A percentile compares a stretch with the other conserved stretches of the same genome.
phyloP scores from a whole-genome alignment of 768 basidiomycete genomes.

The Boletus pseudopeckii region DNA sequence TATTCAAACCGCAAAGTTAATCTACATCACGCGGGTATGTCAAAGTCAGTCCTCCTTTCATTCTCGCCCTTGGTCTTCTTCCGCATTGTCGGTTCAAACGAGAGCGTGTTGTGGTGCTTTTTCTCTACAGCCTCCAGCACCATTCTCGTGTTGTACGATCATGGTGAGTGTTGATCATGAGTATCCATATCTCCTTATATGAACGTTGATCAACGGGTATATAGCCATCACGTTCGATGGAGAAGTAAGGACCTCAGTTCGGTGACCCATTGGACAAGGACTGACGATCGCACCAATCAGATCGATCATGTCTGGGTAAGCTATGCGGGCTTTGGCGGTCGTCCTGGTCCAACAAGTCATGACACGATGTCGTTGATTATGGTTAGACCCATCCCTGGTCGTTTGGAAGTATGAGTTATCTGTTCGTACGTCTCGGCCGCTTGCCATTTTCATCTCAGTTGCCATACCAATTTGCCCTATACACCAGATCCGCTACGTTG shows the following conservation, averaged over 20 bases:
- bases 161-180: conserved; percentile 5
- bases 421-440: conserved; percentile 15
- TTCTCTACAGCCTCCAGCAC: conserved; percentile 7
- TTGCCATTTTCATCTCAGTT: no score
- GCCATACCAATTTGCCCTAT: no score
- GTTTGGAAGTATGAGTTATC: conserved; percentile 19
- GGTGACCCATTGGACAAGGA: not conserved
- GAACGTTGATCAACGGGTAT: no score
- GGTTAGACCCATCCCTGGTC: not conserved
- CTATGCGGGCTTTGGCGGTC: no score
- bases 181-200: no score
- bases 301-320: conserved; percentile 22
- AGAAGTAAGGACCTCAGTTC: conserved; percentile 9
- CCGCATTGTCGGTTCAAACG: no score
- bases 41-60: conserved; percentile 3
- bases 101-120: no score
- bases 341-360: no score
- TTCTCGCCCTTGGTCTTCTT: no score
- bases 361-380: no score
- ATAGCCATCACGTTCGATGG: conserved; percentile 14
- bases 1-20: not conserved
- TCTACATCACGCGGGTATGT: conserved; percentile 5
- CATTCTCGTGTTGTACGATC: conserved; percentile 18
- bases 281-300: not conserved
- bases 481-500: conserved; percentile 24